These are phyloP conservation scores for Phyllosticta ampelicida DNA, from an alignment of 2,329 filamentous ascomycete species.

Conservation along the genomic window DNA sequence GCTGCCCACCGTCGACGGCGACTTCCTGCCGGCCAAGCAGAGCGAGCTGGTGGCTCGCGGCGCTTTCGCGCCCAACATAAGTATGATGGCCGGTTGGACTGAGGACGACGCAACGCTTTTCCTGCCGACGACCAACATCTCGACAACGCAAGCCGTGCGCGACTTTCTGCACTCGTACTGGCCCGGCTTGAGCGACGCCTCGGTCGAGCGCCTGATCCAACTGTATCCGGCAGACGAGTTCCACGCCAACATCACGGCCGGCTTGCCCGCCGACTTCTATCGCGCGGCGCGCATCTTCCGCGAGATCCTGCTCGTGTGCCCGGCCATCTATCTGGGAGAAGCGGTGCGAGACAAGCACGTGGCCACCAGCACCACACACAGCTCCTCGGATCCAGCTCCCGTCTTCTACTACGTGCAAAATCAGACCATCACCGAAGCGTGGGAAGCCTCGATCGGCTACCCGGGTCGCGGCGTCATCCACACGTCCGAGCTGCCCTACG, in stretches of 20 bases:
- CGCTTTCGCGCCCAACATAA: conserved; percentile 30
- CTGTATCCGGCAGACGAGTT: conserved; percentile 36
- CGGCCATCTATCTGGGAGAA: conserved; percentile 34
- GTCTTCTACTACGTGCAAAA: conserved; percentile 45
- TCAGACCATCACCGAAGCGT: conserved; percentile 41
- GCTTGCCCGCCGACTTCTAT: conserved; percentile 38
- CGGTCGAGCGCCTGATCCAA: conserved; percentile 18
- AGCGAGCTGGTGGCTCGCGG: conserved; percentile 32
- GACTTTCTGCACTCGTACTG: conserved; percentile 32
- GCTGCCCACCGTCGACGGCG: conserved; percentile 40
- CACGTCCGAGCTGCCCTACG: conserved; percentile 44
- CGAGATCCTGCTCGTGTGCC: conserved; percentile 43
- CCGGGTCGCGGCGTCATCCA: conserved; percentile 39
- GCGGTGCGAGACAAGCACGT: conserved; percentile 27
- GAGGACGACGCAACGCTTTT: conserved; percentile 37
- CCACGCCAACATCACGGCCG: conserved; percentile 22
- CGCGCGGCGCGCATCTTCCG: conserved; percentile 40
- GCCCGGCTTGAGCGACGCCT: conserved; percentile 23
- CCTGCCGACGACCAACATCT: conserved; percentile 29
- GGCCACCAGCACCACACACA: not conserved
- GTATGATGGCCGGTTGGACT: conserved; percentile 35
- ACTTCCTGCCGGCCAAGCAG: conserved; percentile 38
- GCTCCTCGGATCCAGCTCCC: conserved; percentile 2
- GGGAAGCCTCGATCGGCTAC: conserved; percentile 27
- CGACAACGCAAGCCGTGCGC: conserved; percentile 22